These are phyloP conservation scores for Rhamnella rubrinervis DNA, from an alignment of 331 rosid species.

Conservation along the genomic window DNA sequence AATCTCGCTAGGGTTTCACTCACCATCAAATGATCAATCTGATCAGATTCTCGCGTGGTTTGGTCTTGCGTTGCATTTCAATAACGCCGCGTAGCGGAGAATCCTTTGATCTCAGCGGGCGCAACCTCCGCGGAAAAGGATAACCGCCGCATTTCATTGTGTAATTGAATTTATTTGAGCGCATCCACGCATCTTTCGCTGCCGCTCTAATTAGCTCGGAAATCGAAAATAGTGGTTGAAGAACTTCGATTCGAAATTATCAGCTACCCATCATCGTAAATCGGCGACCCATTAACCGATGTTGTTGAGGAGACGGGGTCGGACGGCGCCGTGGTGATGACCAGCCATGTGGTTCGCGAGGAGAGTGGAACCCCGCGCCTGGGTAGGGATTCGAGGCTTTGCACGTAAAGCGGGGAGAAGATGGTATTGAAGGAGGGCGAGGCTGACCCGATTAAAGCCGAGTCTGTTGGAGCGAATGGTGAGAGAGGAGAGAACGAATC, in stretches of 20 bases:
- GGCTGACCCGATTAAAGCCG: constrained; percentile 33
- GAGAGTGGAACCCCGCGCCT: constrained; percentile 49
- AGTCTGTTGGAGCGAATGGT: constrained; percentile 44
- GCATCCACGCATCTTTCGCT: constrained; percentile 22
- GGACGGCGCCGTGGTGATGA: constrained; percentile 26
- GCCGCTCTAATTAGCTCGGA: not conserved
- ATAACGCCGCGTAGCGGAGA: too few relatives aligned
- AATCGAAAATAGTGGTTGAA: constrained; percentile 31
- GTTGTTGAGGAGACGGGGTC: constrained; percentile 41
- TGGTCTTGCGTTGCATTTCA: too few relatives aligned
- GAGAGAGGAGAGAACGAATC: constrained; percentile 10
- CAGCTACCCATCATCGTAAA: constrained; percentile 32
- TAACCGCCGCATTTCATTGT: too few relatives aligned
- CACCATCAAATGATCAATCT: too few relatives aligned
- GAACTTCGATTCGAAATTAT: constrained; percentile 27
- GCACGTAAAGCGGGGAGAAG: constrained; percentile 45
- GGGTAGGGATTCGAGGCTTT: constrained; percentile 45
- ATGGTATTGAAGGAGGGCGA: constrained; percentile 45
- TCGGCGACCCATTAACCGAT: constrained; percentile 21
- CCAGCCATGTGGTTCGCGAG: constrained; percentile 31
- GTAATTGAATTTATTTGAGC: too few relatives aligned
- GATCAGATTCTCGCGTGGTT: too few relatives aligned
- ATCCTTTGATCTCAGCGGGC: too few relatives aligned
- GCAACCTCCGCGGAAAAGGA: too few relatives aligned
- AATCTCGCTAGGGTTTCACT: too few relatives aligned